phyloP scores from a whole-genome alignment of 192 early-diverging fungal genomes.

The Podila minutissima region DNA sequence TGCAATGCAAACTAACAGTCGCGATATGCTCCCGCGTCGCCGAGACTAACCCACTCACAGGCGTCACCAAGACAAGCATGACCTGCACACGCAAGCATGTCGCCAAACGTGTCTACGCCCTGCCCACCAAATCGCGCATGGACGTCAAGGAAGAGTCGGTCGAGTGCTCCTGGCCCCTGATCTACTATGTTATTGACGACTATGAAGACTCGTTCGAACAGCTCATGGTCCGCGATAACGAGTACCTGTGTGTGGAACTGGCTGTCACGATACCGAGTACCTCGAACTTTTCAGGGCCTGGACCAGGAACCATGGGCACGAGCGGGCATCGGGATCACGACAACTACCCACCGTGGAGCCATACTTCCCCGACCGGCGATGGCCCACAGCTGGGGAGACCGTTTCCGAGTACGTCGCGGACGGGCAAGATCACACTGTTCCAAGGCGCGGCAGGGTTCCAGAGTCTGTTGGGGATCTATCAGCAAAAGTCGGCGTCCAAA shows the following conservation, averaged over 20 bases:
- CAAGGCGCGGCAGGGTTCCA: conserved; percentile 92
- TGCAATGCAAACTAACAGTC: conserved; percentile 91
- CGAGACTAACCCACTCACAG: conserved; percentile 26
- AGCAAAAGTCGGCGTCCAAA: conserved; percentile 75
- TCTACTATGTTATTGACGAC: conserved; percentile 95
- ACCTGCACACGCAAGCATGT: conserved; percentile 79
- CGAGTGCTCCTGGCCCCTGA: conserved; percentile 90
- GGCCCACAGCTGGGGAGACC: conserved; percentile 24
- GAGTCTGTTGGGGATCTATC: conserved; percentile 85
- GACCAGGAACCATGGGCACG: conserved; percentile 28
- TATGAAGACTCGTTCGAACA: conserved; percentile 92
- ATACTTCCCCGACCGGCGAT: conserved; percentile 41
- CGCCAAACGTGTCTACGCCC: conserved; percentile 83
- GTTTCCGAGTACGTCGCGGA: conserved; percentile 44
- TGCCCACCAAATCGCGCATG: conserved; percentile 92
- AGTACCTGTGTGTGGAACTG: conserved; percentile 93
- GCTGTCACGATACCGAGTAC: conserved; percentile 75
- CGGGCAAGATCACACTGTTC: conserved; percentile 81
- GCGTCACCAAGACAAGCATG: conserved; percentile 65
- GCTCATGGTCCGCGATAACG: conserved; percentile 82
- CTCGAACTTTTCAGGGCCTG: conserved; percentile 9
- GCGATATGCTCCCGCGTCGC: conserved; percentile 78
- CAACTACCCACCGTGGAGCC: conserved; percentile 34
- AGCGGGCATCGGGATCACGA: conserved; percentile 44
- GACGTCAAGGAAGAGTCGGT: conserved; percentile 88